These are phyloP conservation scores for Albatrellus ellisii DNA, from an alignment of 768 basidiomycete species.

Conservation along the genomic window DNA sequence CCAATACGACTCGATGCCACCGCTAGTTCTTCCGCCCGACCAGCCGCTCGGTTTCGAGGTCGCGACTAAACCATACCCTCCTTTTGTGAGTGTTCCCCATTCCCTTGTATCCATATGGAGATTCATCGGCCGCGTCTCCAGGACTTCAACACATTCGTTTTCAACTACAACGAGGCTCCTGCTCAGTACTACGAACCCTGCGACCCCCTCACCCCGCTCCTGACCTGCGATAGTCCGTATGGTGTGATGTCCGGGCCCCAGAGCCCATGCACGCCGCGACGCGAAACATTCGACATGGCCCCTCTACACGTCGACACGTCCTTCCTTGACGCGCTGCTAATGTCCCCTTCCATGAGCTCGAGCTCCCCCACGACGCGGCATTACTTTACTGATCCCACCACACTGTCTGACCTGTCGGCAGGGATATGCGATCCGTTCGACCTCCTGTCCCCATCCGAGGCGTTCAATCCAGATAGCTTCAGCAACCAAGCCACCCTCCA, in stretches of 20 bases:
- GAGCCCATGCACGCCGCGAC: conserved; percentile 1
- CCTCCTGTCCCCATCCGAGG: conserved; percentile 1
- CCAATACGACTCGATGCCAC: conserved; percentile 10
- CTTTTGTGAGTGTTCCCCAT: conserved; percentile 10
- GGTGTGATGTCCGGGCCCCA: not conserved
- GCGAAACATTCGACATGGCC: not conserved
- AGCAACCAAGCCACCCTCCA: not conserved
- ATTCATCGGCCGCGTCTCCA: not conserved
- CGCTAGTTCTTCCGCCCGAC: conserved; percentile 10
- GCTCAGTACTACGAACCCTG: conserved; percentile 10
- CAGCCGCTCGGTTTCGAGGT: not conserved
- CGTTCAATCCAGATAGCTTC: not conserved
- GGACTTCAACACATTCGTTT: conserved; percentile 15
- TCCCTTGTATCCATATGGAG: not conserved
- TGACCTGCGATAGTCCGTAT: not conserved
- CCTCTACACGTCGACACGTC: conserved; percentile 8
- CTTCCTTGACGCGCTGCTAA: conserved; percentile 7
- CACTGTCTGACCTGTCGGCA: conserved; percentile 6
- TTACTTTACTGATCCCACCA: too few relatives aligned
- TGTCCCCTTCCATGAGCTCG: conserved; percentile 3
- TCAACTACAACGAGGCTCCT: conserved; percentile 6
- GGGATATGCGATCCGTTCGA: conserved; percentile 4
- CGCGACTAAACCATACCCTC: conserved; percentile 6
- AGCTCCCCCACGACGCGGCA: conserved; percentile 8
- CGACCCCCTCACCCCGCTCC: conserved; percentile 11